Evolutionary conservation across 495 filamentous ascomycete genomes (phyloP), one percentile per base, ranked within the genome.

Genomic region (Penicillium lividum): DNA sequence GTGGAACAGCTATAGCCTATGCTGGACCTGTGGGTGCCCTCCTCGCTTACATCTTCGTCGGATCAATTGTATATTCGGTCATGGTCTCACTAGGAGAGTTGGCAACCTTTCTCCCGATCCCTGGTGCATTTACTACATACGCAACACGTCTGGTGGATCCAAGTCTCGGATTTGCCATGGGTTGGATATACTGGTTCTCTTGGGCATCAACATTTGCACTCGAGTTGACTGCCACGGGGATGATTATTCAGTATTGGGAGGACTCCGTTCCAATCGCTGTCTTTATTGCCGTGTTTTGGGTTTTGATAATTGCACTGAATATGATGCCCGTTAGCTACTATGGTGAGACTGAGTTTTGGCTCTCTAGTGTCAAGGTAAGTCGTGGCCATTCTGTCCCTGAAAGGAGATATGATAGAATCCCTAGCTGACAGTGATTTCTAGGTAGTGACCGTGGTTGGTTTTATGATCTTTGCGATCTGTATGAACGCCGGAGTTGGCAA

Each of bases 231-330:
- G 89, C 88, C 10, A 87, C 90, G 1, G 82, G 87, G 3, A 67
- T 91, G 50, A 86, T 92, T 53, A 88, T 93, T 36, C 83, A 88
- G 53, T 93, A 83, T 65, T 94, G 90, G 90, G 74, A 88, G 31
- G 59, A 70, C 7, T 56, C 68, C 7, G 79, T 88, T 40, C 84
- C 82, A 48, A 80, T 82, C 61, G 86, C 86, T 28, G 87, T 87
- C 49, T 89, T 89, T 65, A 92, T 93, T 66, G 79, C 83, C 15
- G 71, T 95, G 53, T 86, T 91, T 69, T 89, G 89, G 77, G 80
- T 87, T 15, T 57, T 89, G 38, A 86, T 93, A 53, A 73, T 90
- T 8, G 48, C 69, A n/a, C 78, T 92, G 62, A 90, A 90, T 64
- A 79, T 85, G 63, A 76, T 92, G 51, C 82, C 82, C 4, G 81